phyloP scores from a whole-genome alignment of 116 monocot genomes.

The Zostera marina region DNA sequence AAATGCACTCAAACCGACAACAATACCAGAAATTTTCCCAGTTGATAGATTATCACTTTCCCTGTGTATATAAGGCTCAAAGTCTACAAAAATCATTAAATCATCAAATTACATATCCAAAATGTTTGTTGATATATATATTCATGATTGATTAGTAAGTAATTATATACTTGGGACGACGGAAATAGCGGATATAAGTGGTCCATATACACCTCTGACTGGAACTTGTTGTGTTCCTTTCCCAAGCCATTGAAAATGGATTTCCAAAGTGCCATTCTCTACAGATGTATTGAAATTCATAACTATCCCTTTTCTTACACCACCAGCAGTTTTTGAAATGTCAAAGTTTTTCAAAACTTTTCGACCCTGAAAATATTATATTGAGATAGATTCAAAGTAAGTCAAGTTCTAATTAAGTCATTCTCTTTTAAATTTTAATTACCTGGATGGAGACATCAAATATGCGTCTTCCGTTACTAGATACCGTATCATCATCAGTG shows the following conservation, averaged over 20 bases:
- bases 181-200: conserved; percentile 5
- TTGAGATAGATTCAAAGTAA: background rate
- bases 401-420: background rate
- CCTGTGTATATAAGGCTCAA: background rate
- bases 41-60: background rate
- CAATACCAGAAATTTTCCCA: background rate
- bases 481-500: too few relatives aligned
- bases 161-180: background rate
- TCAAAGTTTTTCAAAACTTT: background rate
- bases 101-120: conserved; percentile 1
- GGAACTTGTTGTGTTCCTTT: conserved; percentile 1
- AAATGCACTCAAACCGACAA: background rate
- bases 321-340: background rate
- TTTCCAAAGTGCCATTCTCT: background rate
- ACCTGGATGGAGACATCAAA: background rate
- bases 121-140: background rate
- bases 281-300: background rate
- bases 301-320: background rate
- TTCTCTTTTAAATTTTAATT: background rate
- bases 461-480: background rate
- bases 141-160: background rate
- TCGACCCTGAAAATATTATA: background rate
- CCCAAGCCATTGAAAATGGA: background rate
- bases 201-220: background rate
- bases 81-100: background rate